Evolutionary conservation across 2,329 filamentous ascomycete species (phyloP), one percentile per base, ranked within the genome.

Genomic region (Rasamsonia emersonii): DNA sequence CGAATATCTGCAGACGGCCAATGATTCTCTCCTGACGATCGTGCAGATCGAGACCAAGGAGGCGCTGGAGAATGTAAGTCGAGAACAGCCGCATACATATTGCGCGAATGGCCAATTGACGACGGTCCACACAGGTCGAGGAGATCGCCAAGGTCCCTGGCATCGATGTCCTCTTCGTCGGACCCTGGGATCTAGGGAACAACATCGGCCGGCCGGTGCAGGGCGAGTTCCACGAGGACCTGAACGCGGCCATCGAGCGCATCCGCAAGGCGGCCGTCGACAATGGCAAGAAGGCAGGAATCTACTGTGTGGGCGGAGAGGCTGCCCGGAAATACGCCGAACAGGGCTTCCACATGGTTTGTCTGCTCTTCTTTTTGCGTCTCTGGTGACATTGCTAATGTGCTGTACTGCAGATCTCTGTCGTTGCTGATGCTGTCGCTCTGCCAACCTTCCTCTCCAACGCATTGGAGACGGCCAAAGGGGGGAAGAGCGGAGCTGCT

Each of bases 131-230:
- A 24, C 38, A 60, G 53, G 58, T 66, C 10, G 57, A 63, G 16
- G 66, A 65, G 32, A 73, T 73, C 33, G 70, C 70, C 8, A 61
- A 63, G 7, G 57, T 73, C 3, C 61, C 64, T 2, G 70, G 70
- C 2, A 62, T 73, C 5, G 69, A 73, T 37, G 65, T 68, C 15
- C 50, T 74, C 4, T 60, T 74, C 16, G 62, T 73, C 32, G 70
- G 71, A 0, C 71, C 70, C 2, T 72, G 67, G 50, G 71, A 74
- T 51, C 53, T 74, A 1, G 71, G 72, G 14, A 75, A 74, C 44
- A 72, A 70, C 32, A 73, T 75, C 30, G 71, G 70, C 3, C 59
- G 68, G 33, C 68, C 70, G 0, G 67, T 73, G 9, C 38, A 68
- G 2, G 58, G 59, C 4, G 56, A 51, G 3, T 68, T 72, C 52